Base-by-base conservation (phyloP, 129 eudicot genomes). In the Calendula officinalis region DNA sequence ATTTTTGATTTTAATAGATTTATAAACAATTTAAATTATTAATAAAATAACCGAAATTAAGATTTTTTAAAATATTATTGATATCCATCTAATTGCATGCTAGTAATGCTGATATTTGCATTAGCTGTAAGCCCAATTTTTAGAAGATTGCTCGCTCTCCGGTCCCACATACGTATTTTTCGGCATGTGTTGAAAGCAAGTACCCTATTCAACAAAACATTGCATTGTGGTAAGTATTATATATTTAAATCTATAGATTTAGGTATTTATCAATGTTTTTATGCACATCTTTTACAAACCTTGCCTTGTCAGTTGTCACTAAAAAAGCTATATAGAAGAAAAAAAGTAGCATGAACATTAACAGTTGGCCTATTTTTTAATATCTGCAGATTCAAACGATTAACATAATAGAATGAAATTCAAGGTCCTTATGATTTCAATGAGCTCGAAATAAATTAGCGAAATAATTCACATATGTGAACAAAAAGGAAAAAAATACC, bases 161-260 rank as follows among this genome's bases (percentile, higher is more conserved):
- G 83, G 66, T 94, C 99, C 99, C 99, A 94, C 40, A 88, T 67
- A 70, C 88, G 81, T 63, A 94, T 70, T 7, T 66, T 69, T 39
- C 99, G 97, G 68, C 48, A 43, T 17, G 81, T 77, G 65, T 88
- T 96, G 1, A 89, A 88, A 41, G 97, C 99, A 50, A 88, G 77
- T 67, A 94, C 77, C 90, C 99, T 94, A 58, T 69, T 44, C 57
- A 72, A 61, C 49, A 68, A 13, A 77, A 10, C 32, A 66, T 38
- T n/a, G 17, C 30, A 44, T 5, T 59, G 45, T 44, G 8, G 14
- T 57, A 35, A 57, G 30, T 22, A 22, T 22, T 22, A 22, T 22
- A 22, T 22, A 22, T 22, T 2, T 22, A 22, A 22, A 22, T 22
- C 30, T 22, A 22, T 36, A 8, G 11, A 62, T 41, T 6, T 62